A percentile compares a stretch with the other conserved stretches of the same genome.
Conservation (phyloP, 257 asterid species). For the Rubia yunnanensis region DNA sequence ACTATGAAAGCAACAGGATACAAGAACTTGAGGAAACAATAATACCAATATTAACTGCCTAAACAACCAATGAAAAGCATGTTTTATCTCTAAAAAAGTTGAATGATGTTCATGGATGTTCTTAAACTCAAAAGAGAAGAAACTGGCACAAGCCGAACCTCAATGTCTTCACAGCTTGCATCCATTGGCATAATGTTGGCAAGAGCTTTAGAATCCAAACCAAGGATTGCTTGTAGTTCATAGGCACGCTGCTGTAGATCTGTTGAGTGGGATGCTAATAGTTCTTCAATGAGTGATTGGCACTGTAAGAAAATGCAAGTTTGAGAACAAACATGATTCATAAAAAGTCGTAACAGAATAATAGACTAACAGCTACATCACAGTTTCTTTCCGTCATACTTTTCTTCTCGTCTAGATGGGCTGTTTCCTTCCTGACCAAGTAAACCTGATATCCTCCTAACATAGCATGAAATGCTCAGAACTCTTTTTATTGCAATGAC, state of each 20-base stretch:
- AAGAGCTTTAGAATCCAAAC: slow-evolving; percentile 59
- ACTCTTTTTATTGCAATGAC: background rate
- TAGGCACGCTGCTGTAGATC: slow-evolving; percentile 99
- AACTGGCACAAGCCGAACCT: slow-evolving; percentile 35
- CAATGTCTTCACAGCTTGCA: slow-evolving; percentile 81
- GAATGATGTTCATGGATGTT: background rate
- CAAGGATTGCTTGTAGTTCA: slow-evolving; percentile 77
- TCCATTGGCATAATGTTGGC: slow-evolving; percentile 70
- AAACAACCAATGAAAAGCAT: background rate
- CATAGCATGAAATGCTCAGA: background rate
- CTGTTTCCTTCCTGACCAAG: background rate
- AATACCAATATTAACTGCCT: background rate
- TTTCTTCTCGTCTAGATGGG: background rate
- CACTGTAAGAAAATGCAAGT: slow-evolving; percentile 45
- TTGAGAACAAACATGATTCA: slow-evolving; percentile 4
- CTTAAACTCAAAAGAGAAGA: background rate
- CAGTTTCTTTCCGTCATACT: background rate
- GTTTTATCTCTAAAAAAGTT: background rate
- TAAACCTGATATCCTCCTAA: background rate
- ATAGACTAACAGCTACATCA: background rate
- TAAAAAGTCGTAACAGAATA: background rate
- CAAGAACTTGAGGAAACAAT: background rate
- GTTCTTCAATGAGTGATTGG: slow-evolving; percentile 76
- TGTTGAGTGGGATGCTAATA: slow-evolving; percentile 84
- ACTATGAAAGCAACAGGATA: background rate